Conservation (phyloP, 495 filamentous ascomycete genomes). For the Penicillium taxi region DNA sequence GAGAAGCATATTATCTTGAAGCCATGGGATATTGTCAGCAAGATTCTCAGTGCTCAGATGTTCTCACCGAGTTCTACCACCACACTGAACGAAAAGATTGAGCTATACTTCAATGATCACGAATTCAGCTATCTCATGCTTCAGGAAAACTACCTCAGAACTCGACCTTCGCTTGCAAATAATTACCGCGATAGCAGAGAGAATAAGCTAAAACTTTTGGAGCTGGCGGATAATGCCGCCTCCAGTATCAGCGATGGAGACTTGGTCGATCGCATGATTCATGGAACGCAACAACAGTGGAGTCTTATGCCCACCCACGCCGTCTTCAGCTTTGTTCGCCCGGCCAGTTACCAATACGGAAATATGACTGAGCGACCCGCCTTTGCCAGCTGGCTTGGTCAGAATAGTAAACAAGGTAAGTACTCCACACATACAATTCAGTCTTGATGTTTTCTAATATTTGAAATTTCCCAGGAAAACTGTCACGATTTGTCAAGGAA, state of each 20-base stretch:
- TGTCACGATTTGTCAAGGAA: conserved; percentile 80
- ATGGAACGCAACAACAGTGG: conserved; percentile 97
- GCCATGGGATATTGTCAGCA: conserved; percentile 94
- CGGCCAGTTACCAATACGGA: conserved; percentile 84
- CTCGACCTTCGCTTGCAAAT: conserved; percentile 57
- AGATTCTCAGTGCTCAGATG: conserved; percentile 80
- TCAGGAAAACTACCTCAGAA: conserved; percentile 92
- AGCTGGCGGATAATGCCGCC: conserved; percentile 78
- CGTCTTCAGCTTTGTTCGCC: conserved; percentile 89
- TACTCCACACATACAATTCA: not conserved
- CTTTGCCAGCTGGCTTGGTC: conserved; percentile 89
- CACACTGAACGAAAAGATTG: conserved; percentile 92
- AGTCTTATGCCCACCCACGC: conserved; percentile 95
- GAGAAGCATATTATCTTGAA: conserved; percentile 95
- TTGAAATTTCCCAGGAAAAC: conserved; percentile 49
- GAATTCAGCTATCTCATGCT: conserved; percentile 96
- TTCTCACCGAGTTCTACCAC: conserved; percentile 73
- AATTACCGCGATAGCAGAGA: conserved; percentile 54
- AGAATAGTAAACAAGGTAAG: conserved; percentile 79
- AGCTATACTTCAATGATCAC: conserved; percentile 98
- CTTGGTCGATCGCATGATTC: conserved; percentile 95
- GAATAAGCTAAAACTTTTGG: conserved; percentile 67
- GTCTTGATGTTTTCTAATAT: conserved; percentile 8
- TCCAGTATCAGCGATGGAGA: conserved; percentile 96
- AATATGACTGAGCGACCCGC: conserved; percentile 50